Evolutionary conservation across 768 basidiomycete genomes (phyloP).

Genomic region (Trametes elegans): DNA sequence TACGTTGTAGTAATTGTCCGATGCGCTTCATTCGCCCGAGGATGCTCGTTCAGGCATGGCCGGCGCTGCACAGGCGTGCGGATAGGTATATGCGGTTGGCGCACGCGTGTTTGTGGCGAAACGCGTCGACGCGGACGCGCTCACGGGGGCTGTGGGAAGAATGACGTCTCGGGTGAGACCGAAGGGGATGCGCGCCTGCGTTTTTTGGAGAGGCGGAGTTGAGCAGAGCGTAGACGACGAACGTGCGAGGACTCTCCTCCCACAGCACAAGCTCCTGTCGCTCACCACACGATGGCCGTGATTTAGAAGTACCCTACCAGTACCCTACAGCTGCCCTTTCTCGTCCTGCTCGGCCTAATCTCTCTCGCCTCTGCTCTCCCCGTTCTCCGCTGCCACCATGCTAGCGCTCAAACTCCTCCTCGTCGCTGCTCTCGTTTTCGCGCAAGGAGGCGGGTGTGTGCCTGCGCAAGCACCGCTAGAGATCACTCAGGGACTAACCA

Average conservation of each 20-base stretch:
- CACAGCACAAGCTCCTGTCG: background rate
- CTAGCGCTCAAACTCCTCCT: conserved; percentile 21
- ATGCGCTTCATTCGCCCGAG: too few relatives aligned
- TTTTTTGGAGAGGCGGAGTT: background rate
- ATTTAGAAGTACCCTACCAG: conserved; percentile 13
- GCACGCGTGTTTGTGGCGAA: too few relatives aligned
- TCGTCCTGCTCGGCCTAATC: conserved; percentile 1
- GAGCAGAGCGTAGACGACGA: conserved; percentile 10
- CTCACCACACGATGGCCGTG: conserved; percentile 7
- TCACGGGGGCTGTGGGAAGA: background rate
- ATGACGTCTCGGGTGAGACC: conserved; percentile 1
- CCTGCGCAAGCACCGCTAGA: conserved; percentile 43
- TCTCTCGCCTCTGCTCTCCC: background rate
- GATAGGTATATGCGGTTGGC: background rate
- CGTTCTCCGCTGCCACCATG: conserved; percentile 15
- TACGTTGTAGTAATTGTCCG: background rate
- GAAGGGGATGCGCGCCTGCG: background rate
- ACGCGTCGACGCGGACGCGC: background rate
- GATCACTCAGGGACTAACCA: conserved; percentile 30
- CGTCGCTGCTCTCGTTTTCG: conserved; percentile 23
- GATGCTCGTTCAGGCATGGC: background rate
- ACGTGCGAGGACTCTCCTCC: conserved; percentile 19
- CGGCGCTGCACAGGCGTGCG: background rate
- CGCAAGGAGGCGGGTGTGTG: conserved; percentile 32
- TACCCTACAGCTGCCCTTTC: conserved; percentile 10